These are phyloP conservation scores for Cercophora newfieldiana DNA, from an alignment of 495 filamentous ascomycete species.

Conservation along the genomic window DNA sequence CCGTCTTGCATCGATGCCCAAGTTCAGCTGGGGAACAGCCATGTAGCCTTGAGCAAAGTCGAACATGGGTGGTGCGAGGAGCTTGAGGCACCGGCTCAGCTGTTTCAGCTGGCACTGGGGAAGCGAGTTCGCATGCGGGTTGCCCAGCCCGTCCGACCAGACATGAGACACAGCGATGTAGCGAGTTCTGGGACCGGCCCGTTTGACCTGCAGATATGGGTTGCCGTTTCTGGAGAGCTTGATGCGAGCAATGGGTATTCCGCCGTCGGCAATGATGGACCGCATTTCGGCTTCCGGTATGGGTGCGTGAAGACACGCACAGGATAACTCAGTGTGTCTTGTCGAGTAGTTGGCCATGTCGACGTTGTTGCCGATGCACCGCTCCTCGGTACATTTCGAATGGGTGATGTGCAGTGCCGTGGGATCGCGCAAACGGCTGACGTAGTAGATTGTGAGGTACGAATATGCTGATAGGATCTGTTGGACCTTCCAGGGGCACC, in stretches of 20 bases:
- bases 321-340: not conserved
- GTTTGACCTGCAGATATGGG: not conserved
- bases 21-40: not conserved
- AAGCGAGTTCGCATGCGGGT: slow-evolving; percentile 2
- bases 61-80: not conserved
- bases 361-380: slow-evolving; percentile 9
- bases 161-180: slow-evolving; percentile 7
- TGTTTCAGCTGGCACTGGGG: not conserved
- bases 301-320: not conserved
- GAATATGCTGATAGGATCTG: slow-evolving; percentile 1
- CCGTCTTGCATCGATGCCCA: not conserved
- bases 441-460: not conserved
- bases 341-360: slow-evolving; percentile 5
- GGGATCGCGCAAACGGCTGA: slow-evolving; percentile 1
- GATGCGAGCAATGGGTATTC: not conserved
- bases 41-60: not conserved
- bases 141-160: slow-evolving; percentile 5
- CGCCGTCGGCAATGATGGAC: slow-evolving; percentile 1
- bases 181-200: not conserved
- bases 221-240: not conserved
- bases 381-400: slow-evolving; percentile 1
- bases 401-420: slow-evolving; percentile 1
- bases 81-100: not conserved
- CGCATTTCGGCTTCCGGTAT: not conserved
- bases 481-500: slow-evolving; percentile 2